Evolutionary conservation across 169 alveolate species (phyloP).

Genomic region (Plasmodium sp.): DNA sequence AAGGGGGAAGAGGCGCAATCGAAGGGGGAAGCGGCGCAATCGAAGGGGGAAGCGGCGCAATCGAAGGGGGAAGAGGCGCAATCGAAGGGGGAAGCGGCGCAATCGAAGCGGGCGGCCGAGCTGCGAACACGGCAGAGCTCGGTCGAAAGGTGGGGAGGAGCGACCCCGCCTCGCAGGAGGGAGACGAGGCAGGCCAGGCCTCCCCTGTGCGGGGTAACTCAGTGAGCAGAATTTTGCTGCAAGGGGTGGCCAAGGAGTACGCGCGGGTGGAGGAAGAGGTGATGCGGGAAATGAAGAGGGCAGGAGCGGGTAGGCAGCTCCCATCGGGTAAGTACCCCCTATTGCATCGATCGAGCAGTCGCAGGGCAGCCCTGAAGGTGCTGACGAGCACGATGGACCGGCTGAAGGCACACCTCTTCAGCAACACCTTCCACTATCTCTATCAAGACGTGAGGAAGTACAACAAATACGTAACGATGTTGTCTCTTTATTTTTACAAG

Average conservation of each 20-base stretch:
- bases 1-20: too few species aligned
- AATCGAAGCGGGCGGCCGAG: too few species aligned
- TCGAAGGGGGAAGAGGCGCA: too few species aligned
- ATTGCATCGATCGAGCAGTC: background rate
- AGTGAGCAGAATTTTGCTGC: background rate
- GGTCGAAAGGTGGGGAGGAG: background rate
- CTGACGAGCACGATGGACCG: background rate
- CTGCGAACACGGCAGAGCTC: background rate
- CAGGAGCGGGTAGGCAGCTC: background rate
- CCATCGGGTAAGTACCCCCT: background rate
- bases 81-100: background rate
- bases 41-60: too few species aligned
- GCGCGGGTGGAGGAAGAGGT: background rate
- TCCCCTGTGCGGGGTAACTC: background rate
- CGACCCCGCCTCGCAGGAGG: background rate
- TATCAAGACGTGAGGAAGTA: background rate
- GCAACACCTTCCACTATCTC: constrained; percentile 27
- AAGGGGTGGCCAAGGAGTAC: background rate
- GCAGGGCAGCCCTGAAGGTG: background rate
- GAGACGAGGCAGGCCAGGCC: background rate
- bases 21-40: background rate
- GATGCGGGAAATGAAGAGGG: background rate
- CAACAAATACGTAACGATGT: background rate
- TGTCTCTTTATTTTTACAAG: constrained; percentile 35
- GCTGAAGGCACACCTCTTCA: constrained; percentile 26